Base-by-base conservation (phyloP, 1,139 yeast genomes). In the Hemisphaericaspora xylanilytica region DNA sequence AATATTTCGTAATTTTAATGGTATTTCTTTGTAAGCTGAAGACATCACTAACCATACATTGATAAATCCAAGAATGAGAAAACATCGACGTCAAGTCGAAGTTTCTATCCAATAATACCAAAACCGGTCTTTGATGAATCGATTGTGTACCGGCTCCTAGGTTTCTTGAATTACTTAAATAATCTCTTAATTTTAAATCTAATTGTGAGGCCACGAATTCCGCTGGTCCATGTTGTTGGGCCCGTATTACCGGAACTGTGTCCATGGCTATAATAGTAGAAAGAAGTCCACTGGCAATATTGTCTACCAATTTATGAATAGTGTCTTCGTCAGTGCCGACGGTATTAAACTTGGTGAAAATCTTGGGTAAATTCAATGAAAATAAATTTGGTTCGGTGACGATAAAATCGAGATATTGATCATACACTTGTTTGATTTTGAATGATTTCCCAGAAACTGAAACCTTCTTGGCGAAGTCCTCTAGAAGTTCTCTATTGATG, bases 31-130 rank as follows among this genome's bases (percentile, higher is more conserved):
- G 78, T 51, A 92, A 72, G 40, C 78, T 77, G 59, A 94, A 87
- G 9, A 89, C 95, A 59, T 92, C 99, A 53, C 90, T 85, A 12
- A 92, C 95, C 78, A 92, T 82, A 53, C 97, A 89, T 65, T 92
- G 96, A 59, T 92, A 92, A 38, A 95, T 89, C 97, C 98, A 90
- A 5, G 97, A 88, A 61, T 92, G 99, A 2, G 94, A 79, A 59
- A 94, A 82, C 97, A 92, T 90, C 20, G 96, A 84, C 2, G 92
- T 83, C 46, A 94, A 70, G 61, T 94, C 97, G 44, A 92, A 74
- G 53, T 85, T 87, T 58, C 99, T 77, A 61, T 92, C 99, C 42
- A 90, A 66, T 38, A 92, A 65, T 28, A 94, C 73, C 52, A 92
- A 70, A 12, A 92, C 97, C 4, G 87, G 80, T 45, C 96, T 71